Base-by-base conservation (phyloP, 352 stramenopile genomes). In the Globisporangium viniferum region DNA sequence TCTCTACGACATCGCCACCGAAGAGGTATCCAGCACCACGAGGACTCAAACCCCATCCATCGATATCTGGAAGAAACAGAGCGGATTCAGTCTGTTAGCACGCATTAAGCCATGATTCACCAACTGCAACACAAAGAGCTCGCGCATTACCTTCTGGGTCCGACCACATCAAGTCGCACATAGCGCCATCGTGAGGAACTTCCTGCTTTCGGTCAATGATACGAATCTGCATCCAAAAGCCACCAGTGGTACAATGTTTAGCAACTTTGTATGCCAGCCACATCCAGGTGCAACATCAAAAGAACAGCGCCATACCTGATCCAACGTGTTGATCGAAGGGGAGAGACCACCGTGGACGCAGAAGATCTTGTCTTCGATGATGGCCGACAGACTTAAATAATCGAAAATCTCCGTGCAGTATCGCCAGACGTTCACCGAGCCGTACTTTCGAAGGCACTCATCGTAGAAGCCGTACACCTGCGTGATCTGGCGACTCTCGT, bases 361-460 rank as follows among this genome's bases (percentile, higher is more conserved):
- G 77, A 99, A 99, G 66, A 99, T 98, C 72, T 98, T 98, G 86
- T 99, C 95, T 70, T 99, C 98, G 70, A 99, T 98, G 78, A 99
- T 98, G 49, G 98, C 98, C 39, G 86, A 96, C 8, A 99, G 81
- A 75, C 82, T 97, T 74, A 99, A 91, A 88, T 99, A 99, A 82
- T 99, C 98, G 73, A 99, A 99, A 73, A 99, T 99, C 73, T 99
- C 98, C 62, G 97, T 99, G 86, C 97, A 99, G 78, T 99, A 99
- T 51, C 92, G 86, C 97, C 97, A 99, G 31, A 99, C 97, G 81
- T 99, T 99, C 58, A 99, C 97, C 35, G 85, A 98, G 41, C 71
- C 84, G 66, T 90, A 90, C 78, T 88, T 90, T 66, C 81, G 74
- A 58, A 90, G 74, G 57, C 82, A 90, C 71, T 90, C 82, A 69